Evolutionary conservation across 2,329 filamentous ascomycete genomes (phyloP).

Genomic region (Xylaria multiplex): DNA sequence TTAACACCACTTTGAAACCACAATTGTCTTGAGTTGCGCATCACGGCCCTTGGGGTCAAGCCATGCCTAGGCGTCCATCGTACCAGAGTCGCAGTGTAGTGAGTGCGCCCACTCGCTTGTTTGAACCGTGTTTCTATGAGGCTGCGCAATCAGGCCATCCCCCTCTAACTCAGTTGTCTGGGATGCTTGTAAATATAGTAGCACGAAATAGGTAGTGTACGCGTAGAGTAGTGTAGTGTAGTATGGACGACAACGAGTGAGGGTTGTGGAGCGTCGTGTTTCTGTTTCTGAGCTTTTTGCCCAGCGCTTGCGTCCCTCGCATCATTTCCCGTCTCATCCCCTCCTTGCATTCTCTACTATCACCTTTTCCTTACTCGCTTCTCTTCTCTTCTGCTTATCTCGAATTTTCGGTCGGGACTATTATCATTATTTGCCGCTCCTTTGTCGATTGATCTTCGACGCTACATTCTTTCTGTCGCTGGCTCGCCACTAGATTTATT

Average conservation of each 20-base stretch:
- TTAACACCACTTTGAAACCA: constrained; percentile 44
- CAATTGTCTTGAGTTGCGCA: constrained; percentile 41
- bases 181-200: constrained; percentile 23
- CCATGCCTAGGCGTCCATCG: constrained; percentile 12
- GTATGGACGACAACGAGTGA: background rate
- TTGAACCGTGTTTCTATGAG: constrained; percentile 14
- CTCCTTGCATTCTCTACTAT: constrained; percentile 39
- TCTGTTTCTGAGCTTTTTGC: constrained; percentile 23
- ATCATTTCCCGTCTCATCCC: constrained; percentile 42
- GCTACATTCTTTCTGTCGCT: constrained; percentile 42
- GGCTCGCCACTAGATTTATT: constrained; percentile 32
- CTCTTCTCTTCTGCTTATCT: constrained; percentile 39
- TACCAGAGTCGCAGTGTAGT: constrained; percentile 7
- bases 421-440: constrained; percentile 41
- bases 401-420: constrained; percentile 31
- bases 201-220: background rate
- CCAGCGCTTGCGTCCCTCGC: constrained; percentile 45
- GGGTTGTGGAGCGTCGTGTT: constrained; percentile 25
- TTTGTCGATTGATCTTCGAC: constrained; percentile 43
- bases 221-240: background rate
- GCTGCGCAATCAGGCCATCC: constrained; percentile 37
- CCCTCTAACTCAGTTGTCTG: constrained; percentile 5
- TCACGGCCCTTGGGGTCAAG: constrained; percentile 22
- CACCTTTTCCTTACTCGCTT: constrained; percentile 30
- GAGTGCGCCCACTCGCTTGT: constrained; percentile 19